These are phyloP conservation scores for Sclerotinia subarctica DNA, from an alignment of 2,329 filamentous ascomycete species.

Conservation along the genomic window DNA sequence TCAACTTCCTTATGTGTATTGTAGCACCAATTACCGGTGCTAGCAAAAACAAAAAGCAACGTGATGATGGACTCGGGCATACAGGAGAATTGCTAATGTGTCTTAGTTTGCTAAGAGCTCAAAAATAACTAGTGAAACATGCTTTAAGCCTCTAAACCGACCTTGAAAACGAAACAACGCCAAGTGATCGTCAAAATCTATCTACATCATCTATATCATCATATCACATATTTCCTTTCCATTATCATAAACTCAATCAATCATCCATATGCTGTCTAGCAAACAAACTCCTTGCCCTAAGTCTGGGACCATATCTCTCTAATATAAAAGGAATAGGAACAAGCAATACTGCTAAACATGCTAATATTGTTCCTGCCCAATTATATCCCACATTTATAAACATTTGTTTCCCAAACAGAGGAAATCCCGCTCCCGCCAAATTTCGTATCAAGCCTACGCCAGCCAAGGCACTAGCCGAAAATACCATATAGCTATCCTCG, in stretches of 20 bases:
- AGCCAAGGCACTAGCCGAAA: constrained; percentile 43
- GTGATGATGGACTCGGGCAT: too few relatives aligned
- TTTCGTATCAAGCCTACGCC: constrained; percentile 43
- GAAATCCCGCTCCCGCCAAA: constrained; percentile 42
- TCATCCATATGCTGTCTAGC: constrained; percentile 24
- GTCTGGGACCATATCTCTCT: constrained; percentile 29
- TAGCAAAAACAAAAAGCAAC: too few relatives aligned
- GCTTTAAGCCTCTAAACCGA: neutral
- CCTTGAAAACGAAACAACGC: neutral
- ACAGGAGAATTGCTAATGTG: too few relatives aligned
- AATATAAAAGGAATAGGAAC: constrained; percentile 39
- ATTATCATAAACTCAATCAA: constrained; percentile 3
- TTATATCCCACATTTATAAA: constrained; percentile 40
- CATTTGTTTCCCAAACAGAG: constrained; percentile 41
- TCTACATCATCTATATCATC: neutral
- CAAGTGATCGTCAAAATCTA: neutral
- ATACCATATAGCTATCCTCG: constrained; percentile 47
- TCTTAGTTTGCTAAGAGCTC: too few relatives aligned
- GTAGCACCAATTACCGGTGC: too few relatives aligned
- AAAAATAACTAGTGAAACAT: neutral
- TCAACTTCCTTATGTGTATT: too few relatives aligned
- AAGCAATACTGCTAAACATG: constrained; percentile 39
- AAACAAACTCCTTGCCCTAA: constrained; percentile 35
- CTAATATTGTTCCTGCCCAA: constrained; percentile 41
- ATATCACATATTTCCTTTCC: neutral